Conservation (phyloP, 306 rosid genomes). For the Vigna unguiculata region DNA sequence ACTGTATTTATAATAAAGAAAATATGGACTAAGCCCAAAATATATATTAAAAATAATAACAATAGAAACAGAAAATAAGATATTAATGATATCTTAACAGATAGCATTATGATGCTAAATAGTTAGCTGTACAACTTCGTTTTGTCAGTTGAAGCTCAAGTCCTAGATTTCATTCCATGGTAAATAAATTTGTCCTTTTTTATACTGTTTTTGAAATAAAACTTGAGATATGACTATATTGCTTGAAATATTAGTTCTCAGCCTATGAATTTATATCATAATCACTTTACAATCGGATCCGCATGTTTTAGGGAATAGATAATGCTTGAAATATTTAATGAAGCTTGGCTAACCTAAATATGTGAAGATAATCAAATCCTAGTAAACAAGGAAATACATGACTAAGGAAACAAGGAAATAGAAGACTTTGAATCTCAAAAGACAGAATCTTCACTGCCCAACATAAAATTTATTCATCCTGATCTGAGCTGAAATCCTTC, state of each 20-base stretch:
- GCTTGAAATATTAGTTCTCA: constrained; percentile 7
- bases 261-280: constrained; percentile 15
- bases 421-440: background rate
- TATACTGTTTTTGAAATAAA: constrained; percentile 25
- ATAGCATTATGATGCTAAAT: constrained; percentile 17
- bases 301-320: background rate
- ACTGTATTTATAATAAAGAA: too few relatives aligned
- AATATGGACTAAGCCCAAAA: too few relatives aligned
- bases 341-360: constrained; percentile 1
- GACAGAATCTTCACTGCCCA: constrained; percentile 10
- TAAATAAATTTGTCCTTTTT: constrained; percentile 6
- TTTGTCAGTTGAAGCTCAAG: constrained; percentile 28
- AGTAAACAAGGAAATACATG: constrained; percentile 2
- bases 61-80: too few relatives aligned
- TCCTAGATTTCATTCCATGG: constrained; percentile 33
- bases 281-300: background rate
- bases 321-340: background rate
- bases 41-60: too few relatives aligned
- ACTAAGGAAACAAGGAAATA: background rate
- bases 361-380: background rate
- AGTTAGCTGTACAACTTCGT: constrained; percentile 17
- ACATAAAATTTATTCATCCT: constrained; percentile 32
- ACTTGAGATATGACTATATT: background rate
- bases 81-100: too few relatives aligned
- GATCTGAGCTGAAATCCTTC: constrained; percentile 29